phyloP scores from a whole-genome alignment of 768 basidiomycete species.

The Leucocoprinus birnbaumii region DNA sequence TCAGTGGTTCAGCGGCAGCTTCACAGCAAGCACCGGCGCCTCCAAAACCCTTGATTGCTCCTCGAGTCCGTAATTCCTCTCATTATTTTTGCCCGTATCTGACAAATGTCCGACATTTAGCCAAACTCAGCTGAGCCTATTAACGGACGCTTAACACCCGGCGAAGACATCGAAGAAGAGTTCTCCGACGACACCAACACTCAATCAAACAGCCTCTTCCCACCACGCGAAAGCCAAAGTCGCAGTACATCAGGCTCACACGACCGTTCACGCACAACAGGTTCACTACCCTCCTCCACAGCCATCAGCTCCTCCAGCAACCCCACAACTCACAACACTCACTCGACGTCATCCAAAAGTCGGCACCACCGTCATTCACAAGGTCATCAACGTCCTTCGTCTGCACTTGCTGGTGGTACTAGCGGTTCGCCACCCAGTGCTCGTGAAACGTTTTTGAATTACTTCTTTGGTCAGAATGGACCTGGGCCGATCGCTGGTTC shows the following conservation, averaged over 20 bases:
- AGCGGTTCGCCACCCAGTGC: conserved; percentile 45
- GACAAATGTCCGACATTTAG: conserved; percentile 31
- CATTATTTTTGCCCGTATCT: conserved; percentile 13
- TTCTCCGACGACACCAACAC: conserved; percentile 53
- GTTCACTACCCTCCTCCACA: conserved; percentile 29
- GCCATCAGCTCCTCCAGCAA: conserved; percentile 27
- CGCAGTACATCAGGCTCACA: conserved; percentile 79
- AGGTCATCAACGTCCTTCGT: conserved; percentile 4
- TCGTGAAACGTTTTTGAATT: conserved; percentile 92
- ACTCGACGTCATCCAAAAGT: conserved; percentile 28
- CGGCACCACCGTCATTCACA: conserved; percentile 21
- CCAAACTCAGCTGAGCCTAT: conserved; percentile 62
- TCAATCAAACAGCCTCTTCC: conserved; percentile 46
- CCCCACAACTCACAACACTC: conserved; percentile 23
- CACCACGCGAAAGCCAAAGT: conserved; percentile 46
- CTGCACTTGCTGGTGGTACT: neutral
- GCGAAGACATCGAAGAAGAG: conserved; percentile 53
- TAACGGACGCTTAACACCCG: conserved; percentile 44
- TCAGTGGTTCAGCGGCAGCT: conserved; percentile 69
- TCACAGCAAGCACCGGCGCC: conserved; percentile 44
- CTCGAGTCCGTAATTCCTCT: conserved; percentile 45
- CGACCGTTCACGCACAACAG: conserved; percentile 56
- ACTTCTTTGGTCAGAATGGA: conserved; percentile 94
- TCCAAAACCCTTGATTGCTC: conserved; percentile 40
- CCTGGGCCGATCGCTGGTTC: conserved; percentile 67